Evolutionary conservation across 2,329 filamentous ascomycete genomes (phyloP).

Genomic region (Rutstroemia sp.): DNA sequence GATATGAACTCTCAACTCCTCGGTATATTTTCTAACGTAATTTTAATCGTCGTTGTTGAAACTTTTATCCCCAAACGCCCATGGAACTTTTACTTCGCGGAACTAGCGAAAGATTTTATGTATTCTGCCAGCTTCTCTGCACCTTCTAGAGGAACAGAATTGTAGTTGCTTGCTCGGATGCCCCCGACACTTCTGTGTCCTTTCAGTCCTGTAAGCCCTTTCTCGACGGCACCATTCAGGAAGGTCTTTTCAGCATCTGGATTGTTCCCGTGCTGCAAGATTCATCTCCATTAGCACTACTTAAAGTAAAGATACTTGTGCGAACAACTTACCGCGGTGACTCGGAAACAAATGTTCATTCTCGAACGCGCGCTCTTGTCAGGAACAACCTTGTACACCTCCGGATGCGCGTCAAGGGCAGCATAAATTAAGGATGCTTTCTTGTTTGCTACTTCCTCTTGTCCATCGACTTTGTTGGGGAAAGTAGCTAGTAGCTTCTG

Average conservation of each 20-base stretch:
- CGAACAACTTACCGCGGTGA: constrained; percentile 38
- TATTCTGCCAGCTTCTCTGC: constrained; percentile 62
- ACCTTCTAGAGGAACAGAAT: constrained; percentile 64
- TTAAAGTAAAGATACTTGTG: not conserved
- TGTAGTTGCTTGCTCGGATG: constrained; percentile 84
- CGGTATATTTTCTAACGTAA: not conserved
- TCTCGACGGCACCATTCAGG: constrained; percentile 52
- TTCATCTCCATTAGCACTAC: not conserved
- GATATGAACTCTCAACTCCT: too few species aligned
- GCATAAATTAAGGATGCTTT: constrained; percentile 75
- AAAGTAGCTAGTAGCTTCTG: constrained; percentile 61
- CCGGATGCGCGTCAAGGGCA: constrained; percentile 64
- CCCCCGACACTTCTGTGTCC: constrained; percentile 83
- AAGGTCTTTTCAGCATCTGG: constrained; percentile 74
- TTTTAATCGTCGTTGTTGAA: not conserved
- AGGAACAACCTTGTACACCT: constrained; percentile 67
- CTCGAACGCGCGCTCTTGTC: constrained; percentile 68
- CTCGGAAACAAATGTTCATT: constrained; percentile 94
- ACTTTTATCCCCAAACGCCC: not conserved
- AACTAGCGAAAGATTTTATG: constrained; percentile 44
- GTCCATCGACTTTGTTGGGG: constrained; percentile 64
- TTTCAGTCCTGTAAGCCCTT: constrained; percentile 73
- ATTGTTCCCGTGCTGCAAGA: constrained; percentile 39
- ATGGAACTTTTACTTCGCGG: not conserved
- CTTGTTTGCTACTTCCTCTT: constrained; percentile 63